Evolutionary conservation across 2,329 filamentous ascomycete species (phyloP).

Genomic region (Colletotrichum tanaceti): DNA sequence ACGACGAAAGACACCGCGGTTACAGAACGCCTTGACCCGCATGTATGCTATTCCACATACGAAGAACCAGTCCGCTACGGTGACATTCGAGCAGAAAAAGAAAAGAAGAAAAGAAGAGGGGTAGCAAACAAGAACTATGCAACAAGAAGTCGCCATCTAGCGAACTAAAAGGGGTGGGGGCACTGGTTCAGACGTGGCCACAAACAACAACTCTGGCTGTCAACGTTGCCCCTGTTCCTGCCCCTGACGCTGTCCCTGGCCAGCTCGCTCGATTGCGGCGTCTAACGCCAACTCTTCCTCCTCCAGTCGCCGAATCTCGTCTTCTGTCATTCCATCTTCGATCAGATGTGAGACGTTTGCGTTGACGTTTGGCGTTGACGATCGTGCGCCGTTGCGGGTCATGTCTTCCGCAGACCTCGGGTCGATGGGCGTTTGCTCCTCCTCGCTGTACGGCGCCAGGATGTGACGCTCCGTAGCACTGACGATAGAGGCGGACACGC

Average conservation of each 20-base stretch:
- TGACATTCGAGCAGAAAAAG: background rate
- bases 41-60: background rate
- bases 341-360: conserved; percentile 63
- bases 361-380: conserved; percentile 43
- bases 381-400: conserved; percentile 21
- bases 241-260: conserved; percentile 33
- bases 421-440: conserved; percentile 23
- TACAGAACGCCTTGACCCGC: background rate
- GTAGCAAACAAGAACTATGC: background rate
- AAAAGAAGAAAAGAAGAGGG: background rate
- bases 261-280: conserved; percentile 64
- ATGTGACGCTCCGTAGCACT: conserved; percentile 20
- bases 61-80: background rate
- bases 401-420: conserved; percentile 25
- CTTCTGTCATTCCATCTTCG: conserved; percentile 70
- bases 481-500: conserved; percentile 2
- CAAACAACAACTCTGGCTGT: conserved; percentile 6
- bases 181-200: no score
- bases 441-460: conserved; percentile 25
- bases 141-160: conserved; percentile 15
- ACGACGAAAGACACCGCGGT: background rate
- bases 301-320: conserved; percentile 65
- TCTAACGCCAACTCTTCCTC: conserved; percentile 70
- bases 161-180: background rate
- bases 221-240: conserved; percentile 14